Conservation (phyloP, 2,329 filamentous ascomycete species). For the Cytospora chrysosperma region DNA sequence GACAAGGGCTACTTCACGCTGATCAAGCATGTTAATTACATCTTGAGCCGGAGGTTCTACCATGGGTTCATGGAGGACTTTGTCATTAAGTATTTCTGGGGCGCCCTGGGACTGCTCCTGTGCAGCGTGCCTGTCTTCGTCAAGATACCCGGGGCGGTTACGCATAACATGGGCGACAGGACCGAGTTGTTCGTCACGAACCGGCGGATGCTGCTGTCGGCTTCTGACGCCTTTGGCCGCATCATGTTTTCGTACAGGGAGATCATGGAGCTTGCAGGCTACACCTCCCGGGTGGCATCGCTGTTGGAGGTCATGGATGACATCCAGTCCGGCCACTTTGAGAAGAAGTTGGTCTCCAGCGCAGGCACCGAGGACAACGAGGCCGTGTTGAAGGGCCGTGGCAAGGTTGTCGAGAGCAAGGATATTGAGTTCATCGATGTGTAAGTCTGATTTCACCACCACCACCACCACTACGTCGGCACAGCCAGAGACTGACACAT, state of each 20-base stretch:
- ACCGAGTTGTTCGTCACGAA: conserved; percentile 89
- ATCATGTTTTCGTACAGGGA: conserved; percentile 99
- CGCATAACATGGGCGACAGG: conserved; percentile 67
- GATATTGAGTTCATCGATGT: conserved; percentile 86
- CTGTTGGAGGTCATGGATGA: conserved; percentile 94
- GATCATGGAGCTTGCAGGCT: conserved; percentile 91
- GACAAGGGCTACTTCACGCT: conserved; percentile 99
- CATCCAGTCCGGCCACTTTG: conserved; percentile 83
- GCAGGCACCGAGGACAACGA: conserved; percentile 80
- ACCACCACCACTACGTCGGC: neutral
- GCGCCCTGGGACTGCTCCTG: conserved; percentile 82
- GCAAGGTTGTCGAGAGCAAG: conserved; percentile 75
- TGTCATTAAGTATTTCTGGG: conserved; percentile 99
- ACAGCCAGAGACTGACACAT: neutral
- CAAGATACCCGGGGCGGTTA: conserved; percentile 73
- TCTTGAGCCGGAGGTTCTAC: conserved; percentile 84
- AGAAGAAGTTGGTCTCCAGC: conserved; percentile 94
- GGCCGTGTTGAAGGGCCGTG: conserved; percentile 77
- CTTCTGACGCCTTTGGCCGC: conserved; percentile 91
- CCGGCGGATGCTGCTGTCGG: conserved; percentile 83
- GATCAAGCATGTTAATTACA: conserved; percentile 98
- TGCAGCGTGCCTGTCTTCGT: conserved; percentile 97
- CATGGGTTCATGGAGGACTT: conserved; percentile 99
- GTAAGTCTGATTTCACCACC: conserved; percentile 41
- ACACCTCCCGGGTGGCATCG: conserved; percentile 88